These are phyloP conservation scores for Trametopsis cervina DNA, from an alignment of 768 basidiomycete genomes.

Conservation along the genomic window DNA sequence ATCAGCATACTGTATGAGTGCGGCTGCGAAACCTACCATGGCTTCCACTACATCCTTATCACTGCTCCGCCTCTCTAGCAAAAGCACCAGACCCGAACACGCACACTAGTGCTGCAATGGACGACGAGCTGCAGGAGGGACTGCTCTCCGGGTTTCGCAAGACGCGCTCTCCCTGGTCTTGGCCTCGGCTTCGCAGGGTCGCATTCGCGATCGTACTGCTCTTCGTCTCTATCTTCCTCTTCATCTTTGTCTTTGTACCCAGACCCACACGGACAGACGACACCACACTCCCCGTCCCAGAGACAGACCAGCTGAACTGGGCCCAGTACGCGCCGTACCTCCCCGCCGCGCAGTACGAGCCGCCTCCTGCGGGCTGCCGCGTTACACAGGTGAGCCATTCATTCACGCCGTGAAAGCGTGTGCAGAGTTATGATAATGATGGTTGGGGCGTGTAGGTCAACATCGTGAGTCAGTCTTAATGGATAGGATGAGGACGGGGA, in stretches of 20 bases:
- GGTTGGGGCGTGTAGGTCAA: conserved; percentile 54
- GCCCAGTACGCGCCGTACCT: conserved; percentile 58
- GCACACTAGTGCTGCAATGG: too few relatives aligned
- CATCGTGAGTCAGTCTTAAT: conserved; percentile 53
- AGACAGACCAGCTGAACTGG: conserved; percentile 30
- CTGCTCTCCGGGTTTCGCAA: conserved; percentile 8
- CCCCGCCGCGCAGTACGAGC: conserved; percentile 36
- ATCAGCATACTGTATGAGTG: too few relatives aligned
- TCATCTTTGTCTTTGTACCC: neutral
- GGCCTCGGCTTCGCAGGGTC: neutral
- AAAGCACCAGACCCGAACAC: too few relatives aligned
- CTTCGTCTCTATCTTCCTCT: neutral
- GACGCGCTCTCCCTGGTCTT: neutral
- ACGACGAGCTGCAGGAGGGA: conserved; percentile 6
- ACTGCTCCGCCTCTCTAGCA: too few relatives aligned
- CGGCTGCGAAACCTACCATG: too few relatives aligned
- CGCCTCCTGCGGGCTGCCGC: conserved; percentile 41
- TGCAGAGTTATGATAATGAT: neutral
- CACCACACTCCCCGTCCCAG: conserved; percentile 3
- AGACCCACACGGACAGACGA: neutral
- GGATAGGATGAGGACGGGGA: neutral
- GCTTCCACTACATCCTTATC: too few relatives aligned
- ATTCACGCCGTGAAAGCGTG: neutral
- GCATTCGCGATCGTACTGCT: neutral
- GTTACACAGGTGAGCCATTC: conserved; percentile 43